A percentile compares a stretch with the other conserved stretches of the same genome.
These are phyloP conservation scores for Zygnema circumcarinatum DNA, from an alignment of 139 green algal species.

Conservation along the genomic window DNA sequence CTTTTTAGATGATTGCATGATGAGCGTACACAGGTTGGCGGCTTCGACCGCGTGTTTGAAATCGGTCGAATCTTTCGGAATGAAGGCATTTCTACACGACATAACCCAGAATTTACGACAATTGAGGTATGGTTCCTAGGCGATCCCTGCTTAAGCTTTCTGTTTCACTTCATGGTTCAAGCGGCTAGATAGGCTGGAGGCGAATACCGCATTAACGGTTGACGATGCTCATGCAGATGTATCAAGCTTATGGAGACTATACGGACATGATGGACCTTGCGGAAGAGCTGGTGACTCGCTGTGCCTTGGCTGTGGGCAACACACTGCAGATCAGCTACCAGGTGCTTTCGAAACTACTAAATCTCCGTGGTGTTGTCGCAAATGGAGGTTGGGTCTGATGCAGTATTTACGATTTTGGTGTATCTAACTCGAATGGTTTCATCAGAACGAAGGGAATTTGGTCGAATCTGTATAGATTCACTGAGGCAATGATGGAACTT, in stretches of 20 bases:
- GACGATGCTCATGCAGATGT: slow-evolving; percentile 52
- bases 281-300: slow-evolving; percentile 82
- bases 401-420: too few species aligned
- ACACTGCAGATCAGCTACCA: slow-evolving; percentile 53
- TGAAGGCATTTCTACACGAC: slow-evolving; percentile 89
- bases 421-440: too few species aligned
- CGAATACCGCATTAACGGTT: too few species aligned
- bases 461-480: too few species aligned
- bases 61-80: slow-evolving; percentile 97
- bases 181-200: slow-evolving; percentile 66
- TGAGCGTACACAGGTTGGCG: too few species aligned
- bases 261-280: slow-evolving; percentile 95
- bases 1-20: too few species aligned
- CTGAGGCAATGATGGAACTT: too few species aligned
- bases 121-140: slow-evolving; percentile 80
- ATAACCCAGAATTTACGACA: slow-evolving; percentile 99
- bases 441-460: too few species aligned
- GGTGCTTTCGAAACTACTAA: too few species aligned
- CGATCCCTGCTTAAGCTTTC: neutral
- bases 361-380: too few species aligned
- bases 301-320: slow-evolving; percentile 58
- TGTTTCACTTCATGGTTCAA: too few species aligned
- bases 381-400: too few species aligned
- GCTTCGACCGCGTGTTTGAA: slow-evolving; percentile 97
- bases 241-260: slow-evolving; percentile 94